Evolutionary conservation across 345 rosid species (phyloP).

Genomic region (Dimocarpus longan): DNA sequence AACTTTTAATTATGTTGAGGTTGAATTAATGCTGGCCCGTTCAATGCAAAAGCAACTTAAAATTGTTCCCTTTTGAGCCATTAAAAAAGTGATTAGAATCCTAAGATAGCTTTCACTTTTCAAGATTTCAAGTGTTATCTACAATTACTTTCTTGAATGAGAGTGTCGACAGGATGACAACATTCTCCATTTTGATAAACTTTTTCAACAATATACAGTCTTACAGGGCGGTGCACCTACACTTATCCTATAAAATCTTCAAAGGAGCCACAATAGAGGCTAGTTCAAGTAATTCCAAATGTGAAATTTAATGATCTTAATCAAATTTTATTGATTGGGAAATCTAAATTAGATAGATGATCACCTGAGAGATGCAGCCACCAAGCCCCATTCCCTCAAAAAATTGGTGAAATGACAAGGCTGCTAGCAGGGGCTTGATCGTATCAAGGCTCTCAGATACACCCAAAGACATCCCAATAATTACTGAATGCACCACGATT

Average conservation of each 20-base stretch:
- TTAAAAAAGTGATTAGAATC: background rate
- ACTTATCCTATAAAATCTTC: background rate
- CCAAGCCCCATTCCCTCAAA: constrained; percentile 87
- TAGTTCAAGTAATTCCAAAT: too few relatives aligned
- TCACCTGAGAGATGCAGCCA: constrained; percentile 70
- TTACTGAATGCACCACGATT: constrained; percentile 70
- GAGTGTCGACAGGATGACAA: constrained; percentile 33
- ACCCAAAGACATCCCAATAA: constrained; percentile 72
- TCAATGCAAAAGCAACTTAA: too few relatives aligned
- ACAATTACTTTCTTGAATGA: too few relatives aligned
- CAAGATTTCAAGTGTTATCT: background rate
- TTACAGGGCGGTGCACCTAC: too few relatives aligned
- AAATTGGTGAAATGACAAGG: constrained; percentile 75
- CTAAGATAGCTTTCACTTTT: background rate
- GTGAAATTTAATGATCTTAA: too few relatives aligned
- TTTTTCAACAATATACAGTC: background rate
- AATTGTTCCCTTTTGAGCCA: background rate
- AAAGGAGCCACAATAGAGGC: too few relatives aligned
- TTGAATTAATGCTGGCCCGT: too few relatives aligned
- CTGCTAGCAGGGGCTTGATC: constrained; percentile 64
- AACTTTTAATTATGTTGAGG: too few relatives aligned
- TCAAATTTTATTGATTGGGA: background rate
- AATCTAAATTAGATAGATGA: background rate
- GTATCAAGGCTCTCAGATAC: constrained; percentile 52
- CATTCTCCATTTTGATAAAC: constrained; percentile 5